A percentile compares a stretch with the other conserved stretches of the same genome.
Conservation (phyloP, 805 yeast species). For the Lipomyces orientalis region DNA sequence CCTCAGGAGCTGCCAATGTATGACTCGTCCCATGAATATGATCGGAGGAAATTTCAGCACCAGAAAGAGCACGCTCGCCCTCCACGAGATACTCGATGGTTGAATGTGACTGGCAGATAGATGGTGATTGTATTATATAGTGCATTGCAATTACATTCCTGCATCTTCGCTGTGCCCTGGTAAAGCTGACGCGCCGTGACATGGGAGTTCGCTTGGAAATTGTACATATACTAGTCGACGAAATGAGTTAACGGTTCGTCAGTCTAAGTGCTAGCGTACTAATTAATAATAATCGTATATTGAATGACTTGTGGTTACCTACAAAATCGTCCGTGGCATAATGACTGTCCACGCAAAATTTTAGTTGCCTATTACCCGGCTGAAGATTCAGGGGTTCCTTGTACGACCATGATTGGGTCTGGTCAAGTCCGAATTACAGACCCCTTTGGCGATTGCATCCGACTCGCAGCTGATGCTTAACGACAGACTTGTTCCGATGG, state of each 20-base stretch:
- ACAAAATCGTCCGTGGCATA: too few relatives aligned
- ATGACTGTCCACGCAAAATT: too few relatives aligned
- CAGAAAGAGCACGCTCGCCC: constrained; percentile 13
- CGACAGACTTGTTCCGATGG: too few relatives aligned
- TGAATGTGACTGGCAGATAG: neutral
- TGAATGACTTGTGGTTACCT: too few relatives aligned
- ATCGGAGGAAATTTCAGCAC: constrained; percentile 41
- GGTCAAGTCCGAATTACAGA: neutral
- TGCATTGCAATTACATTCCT: neutral
- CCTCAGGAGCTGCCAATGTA: constrained; percentile 67
- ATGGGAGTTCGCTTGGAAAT: neutral
- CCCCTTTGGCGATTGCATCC: neutral
- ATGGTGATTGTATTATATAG: neutral
- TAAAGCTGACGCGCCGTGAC: neutral
- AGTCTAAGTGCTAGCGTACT: neutral
- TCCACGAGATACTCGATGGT: neutral
- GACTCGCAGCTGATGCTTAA: neutral
- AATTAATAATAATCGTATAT: too few relatives aligned
- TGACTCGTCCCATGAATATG: constrained; percentile 90
- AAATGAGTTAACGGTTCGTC: neutral
- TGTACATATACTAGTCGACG: neutral
- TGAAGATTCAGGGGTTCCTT: too few relatives aligned
- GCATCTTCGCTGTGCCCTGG: neutral
- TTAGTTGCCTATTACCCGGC: too few relatives aligned
- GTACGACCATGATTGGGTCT: too few relatives aligned